phyloP scores from a whole-genome alignment of 2,329 filamentous ascomycete genomes.

The Hymenoscyphus fructigenus region DNA sequence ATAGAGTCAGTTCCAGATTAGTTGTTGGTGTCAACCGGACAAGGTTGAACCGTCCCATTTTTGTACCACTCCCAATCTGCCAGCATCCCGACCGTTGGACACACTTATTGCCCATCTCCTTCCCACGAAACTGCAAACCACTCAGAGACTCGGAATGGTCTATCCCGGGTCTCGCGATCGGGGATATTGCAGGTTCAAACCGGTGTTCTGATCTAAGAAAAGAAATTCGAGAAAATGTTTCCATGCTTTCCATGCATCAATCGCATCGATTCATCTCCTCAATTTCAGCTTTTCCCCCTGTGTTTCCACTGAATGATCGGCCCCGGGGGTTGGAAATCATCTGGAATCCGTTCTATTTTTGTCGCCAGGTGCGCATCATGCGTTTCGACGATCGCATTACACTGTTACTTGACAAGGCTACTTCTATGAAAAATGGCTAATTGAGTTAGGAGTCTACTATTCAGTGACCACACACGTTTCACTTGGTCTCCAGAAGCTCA shows the following conservation, averaged over 20 bases:
- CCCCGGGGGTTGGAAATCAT: constrained; percentile 20
- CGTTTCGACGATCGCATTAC: constrained; percentile 28
- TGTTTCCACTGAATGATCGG: constrained; percentile 24
- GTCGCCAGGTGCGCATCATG: constrained; percentile 25
- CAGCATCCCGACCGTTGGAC: constrained; percentile 23
- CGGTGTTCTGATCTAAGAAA: constrained; percentile 17
- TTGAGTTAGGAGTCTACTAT: constrained; percentile 8
- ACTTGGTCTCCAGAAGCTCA: constrained; percentile 19
- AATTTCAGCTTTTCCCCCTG: constrained; percentile 18
- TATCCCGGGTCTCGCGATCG: background rate
- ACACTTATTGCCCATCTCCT: constrained; percentile 6
- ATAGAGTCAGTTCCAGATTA: background rate
- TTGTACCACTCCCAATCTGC: constrained; percentile 20
- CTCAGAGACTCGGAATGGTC: constrained; percentile 24
- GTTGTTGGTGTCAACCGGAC: constrained; percentile 7
- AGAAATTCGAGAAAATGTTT: constrained; percentile 7
- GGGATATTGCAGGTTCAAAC: constrained; percentile 2
- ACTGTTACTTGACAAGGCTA: constrained; percentile 5
- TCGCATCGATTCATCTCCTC: constrained; percentile 22
- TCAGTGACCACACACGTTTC: constrained; percentile 22
- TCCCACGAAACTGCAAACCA: constrained; percentile 15
- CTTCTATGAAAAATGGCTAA: constrained; percentile 22
- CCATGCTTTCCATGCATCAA: constrained; percentile 22
- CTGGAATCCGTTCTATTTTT: constrained; percentile 27
- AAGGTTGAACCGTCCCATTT: constrained; percentile 26